phyloP scores from a whole-genome alignment of 1,139 yeast species.

The Candida pseudocylindracea region DNA sequence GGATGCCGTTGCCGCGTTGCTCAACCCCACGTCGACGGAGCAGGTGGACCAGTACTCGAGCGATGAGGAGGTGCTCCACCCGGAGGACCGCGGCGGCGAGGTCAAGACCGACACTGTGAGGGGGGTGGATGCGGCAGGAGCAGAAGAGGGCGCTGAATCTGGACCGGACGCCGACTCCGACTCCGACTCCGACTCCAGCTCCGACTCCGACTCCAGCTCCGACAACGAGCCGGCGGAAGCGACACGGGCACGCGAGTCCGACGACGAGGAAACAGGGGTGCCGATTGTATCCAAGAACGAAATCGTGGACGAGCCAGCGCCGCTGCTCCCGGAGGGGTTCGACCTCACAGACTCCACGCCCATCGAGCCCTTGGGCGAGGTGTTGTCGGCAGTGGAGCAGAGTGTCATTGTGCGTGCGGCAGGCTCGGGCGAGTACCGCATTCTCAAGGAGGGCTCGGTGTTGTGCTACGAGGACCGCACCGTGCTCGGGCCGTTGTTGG shows the following conservation, averaged over 20 bases:
- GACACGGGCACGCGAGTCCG: slow-evolving; percentile 3
- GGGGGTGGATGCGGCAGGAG: too few species aligned
- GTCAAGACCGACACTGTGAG: too few species aligned
- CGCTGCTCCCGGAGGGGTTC: slow-evolving; percentile 47
- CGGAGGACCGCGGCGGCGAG: too few species aligned
- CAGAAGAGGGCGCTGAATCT: too few species aligned
- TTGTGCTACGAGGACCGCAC: slow-evolving; percentile 56
- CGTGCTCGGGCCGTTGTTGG: slow-evolving; percentile 66
- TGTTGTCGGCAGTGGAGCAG: slow-evolving; percentile 48
- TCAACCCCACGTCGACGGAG: too few species aligned
- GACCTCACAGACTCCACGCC: slow-evolving; percentile 33
- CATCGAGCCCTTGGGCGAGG: slow-evolving; percentile 52
- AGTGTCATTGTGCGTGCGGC: slow-evolving; percentile 53
- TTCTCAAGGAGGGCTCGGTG: slow-evolving; percentile 62
- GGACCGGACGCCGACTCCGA: too few species aligned
- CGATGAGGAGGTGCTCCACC: too few species aligned
- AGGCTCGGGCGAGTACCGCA: slow-evolving; percentile 70
- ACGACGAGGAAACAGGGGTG: slow-evolving; percentile 21
- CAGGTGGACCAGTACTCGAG: too few species aligned
- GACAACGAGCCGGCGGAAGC: too few species aligned
- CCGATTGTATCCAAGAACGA: slow-evolving; percentile 73
- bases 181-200: too few species aligned
- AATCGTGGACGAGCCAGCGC: slow-evolving; percentile 41
- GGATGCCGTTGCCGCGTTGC: too few species aligned
- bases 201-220: too few species aligned